A percentile compares a stretch with the other conserved stretches of the same genome.
Conservation (phyloP, 768 basidiomycete genomes). For the Auricularia sp. region DNA sequence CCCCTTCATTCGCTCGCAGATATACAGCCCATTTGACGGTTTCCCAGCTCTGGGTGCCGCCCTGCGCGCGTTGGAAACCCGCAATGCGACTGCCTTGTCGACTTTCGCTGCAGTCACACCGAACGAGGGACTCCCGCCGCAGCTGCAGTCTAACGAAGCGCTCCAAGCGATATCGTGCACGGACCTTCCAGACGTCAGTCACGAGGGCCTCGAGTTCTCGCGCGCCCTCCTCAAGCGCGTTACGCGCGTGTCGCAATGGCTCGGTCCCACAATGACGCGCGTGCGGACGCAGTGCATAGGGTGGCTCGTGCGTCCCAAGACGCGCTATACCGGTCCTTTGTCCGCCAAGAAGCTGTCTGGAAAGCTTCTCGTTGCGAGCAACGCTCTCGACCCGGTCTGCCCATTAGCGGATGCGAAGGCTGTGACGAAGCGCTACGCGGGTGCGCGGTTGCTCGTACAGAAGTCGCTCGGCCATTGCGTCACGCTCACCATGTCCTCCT, state of each 20-base stretch:
- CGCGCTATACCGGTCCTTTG: too few relatives aligned
- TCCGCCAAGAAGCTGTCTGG: background rate
- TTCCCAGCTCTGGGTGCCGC: background rate
- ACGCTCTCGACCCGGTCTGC: background rate
- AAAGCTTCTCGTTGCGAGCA: background rate
- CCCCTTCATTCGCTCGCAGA: background rate
- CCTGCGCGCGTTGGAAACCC: background rate
- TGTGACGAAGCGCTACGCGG: background rate
- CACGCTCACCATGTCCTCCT: too few relatives aligned
- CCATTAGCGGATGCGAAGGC: background rate
- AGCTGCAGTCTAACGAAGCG: background rate
- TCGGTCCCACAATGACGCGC: too few relatives aligned
- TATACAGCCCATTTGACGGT: background rate
- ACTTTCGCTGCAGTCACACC: background rate
- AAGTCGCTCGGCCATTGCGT: background rate
- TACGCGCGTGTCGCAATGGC: too few relatives aligned
- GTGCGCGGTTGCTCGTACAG: background rate
- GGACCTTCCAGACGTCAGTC: background rate
- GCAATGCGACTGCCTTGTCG: background rate
- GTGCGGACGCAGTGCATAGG: too few relatives aligned
- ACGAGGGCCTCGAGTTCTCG: background rate
- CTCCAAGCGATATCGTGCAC: background rate
- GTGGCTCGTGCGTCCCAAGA: too few relatives aligned
- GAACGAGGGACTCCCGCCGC: background rate
- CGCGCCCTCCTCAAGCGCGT: background rate